Conservation (phyloP, 2,329 filamentous ascomycete species). For the Paecilomyces fulvus region DNA sequence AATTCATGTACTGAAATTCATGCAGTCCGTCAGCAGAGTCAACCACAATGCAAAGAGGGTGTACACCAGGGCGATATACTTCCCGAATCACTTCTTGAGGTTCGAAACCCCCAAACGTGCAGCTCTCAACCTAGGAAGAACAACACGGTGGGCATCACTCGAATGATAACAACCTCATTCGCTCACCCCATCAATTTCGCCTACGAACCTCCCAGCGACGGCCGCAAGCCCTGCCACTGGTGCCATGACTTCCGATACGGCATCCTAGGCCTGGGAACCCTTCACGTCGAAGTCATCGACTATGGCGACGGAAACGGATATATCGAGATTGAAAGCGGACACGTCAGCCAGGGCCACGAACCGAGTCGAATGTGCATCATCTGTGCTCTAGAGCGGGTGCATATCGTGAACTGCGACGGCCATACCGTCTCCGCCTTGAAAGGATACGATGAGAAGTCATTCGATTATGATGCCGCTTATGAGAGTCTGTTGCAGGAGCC, state of each 20-base stretch:
- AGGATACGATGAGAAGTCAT: conserved; percentile 6
- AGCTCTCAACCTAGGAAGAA: background rate
- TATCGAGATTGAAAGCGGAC: conserved; percentile 31
- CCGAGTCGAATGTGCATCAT: conserved; percentile 29
- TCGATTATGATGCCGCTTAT: conserved; percentile 20
- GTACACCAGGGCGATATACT: background rate
- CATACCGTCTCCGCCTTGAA: conserved; percentile 22
- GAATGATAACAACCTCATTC: conserved; percentile 28
- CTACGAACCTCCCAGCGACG: conserved; percentile 13
- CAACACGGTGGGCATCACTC: conserved; percentile 7
- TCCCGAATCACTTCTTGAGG: background rate
- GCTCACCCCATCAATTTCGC: conserved; percentile 34
- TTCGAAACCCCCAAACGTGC: background rate
- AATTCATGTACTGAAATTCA: background rate
- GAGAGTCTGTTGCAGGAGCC: conserved; percentile 9
- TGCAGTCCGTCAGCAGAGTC: background rate
- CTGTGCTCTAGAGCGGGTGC: conserved; percentile 27
- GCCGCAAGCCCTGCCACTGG: conserved; percentile 29
- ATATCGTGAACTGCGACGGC: conserved; percentile 25
- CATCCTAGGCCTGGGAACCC: conserved; percentile 30
- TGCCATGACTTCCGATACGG: conserved; percentile 32
- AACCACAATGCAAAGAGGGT: background rate
- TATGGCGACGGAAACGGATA: conserved; percentile 27
- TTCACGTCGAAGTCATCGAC: conserved; percentile 25
- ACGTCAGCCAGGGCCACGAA: conserved; percentile 21